Evolutionary conservation across 2,329 filamentous ascomycete species (phyloP).

Genomic region (Aspergillus flavus): DNA sequence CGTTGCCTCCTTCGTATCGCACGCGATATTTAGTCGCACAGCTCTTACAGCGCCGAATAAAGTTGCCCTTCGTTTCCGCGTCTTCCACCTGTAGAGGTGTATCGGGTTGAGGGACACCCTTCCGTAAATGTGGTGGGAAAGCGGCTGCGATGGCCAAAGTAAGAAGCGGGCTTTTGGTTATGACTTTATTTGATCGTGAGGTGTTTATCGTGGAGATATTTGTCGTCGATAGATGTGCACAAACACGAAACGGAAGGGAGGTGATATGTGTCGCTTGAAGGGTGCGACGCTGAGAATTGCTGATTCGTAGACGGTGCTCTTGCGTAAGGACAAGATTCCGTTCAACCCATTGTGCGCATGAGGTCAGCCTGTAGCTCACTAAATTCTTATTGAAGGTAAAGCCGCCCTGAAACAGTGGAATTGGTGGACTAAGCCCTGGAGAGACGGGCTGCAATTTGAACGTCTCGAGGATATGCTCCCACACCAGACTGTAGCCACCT

Average conservation of each 20-base stretch:
- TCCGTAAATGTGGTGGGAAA: background rate
- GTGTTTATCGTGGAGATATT: background rate
- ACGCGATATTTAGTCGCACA: conserved; percentile 9
- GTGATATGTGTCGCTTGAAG: background rate
- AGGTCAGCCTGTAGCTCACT: background rate
- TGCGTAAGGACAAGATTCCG: conserved; percentile 1
- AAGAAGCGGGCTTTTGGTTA: background rate
- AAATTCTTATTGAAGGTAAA: background rate
- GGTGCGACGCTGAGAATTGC: rapidly evolving
- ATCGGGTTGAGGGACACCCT: background rate
- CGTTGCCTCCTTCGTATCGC: background rate
- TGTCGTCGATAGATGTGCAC: conserved; percentile 8
- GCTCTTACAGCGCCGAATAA: conserved; percentile 2
- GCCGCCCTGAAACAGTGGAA: background rate
- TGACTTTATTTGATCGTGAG: background rate
- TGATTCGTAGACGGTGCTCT: background rate
- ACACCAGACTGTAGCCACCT: conserved; percentile 7
- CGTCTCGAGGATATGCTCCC: background rate
- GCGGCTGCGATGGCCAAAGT: background rate
- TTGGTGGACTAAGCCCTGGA: background rate
- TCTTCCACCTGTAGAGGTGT: conserved; percentile 1
- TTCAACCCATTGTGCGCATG: background rate
- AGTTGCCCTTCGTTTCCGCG: background rate
- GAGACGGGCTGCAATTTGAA: background rate
- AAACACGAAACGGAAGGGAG: conserved; percentile 3